Percentiles rank a stretch among this genome's conserved stretches.
These are phyloP conservation scores for Capsicum chinense DNA, from an alignment of 257 asterid species.

Conservation along the genomic window DNA sequence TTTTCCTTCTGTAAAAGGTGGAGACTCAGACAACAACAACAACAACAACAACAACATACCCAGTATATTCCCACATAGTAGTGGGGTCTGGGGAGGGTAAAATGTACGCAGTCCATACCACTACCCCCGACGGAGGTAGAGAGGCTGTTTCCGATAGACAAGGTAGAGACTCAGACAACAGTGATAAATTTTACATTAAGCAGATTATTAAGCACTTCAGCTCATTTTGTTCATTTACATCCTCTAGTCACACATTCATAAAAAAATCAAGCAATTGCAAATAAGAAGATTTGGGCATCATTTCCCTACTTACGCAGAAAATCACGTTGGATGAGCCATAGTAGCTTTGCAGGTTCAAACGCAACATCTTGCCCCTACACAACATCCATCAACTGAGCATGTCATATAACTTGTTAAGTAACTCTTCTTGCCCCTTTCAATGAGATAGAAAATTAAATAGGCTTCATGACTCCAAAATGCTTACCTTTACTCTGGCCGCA, in stretches of 20 bases:
- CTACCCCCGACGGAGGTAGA: no score
- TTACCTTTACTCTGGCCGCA: slow-evolving; percentile 89
- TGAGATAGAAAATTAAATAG: slow-evolving; percentile 17
- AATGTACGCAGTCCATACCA: no score
- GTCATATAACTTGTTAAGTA: slow-evolving; percentile 24
- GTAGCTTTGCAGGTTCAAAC: slow-evolving; percentile 96
- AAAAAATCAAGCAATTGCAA: slow-evolving; percentile 8
- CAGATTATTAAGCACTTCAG: neutral
- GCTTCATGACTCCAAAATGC: slow-evolving; percentile 16
- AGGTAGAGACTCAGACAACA: neutral
- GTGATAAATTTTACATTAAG: slow-evolving; percentile 1
- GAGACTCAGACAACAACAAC: neutral
- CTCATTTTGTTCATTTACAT: slow-evolving; percentile 14
- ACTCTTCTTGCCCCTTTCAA: neutral
- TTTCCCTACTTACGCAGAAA: slow-evolving; percentile 76
- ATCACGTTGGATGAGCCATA: slow-evolving; percentile 99
- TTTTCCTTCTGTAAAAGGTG: slow-evolving; percentile 76
- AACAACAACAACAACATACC: no score
- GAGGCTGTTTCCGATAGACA: no score
- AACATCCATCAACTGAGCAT: slow-evolving; percentile 37
- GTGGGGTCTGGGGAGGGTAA: no score
- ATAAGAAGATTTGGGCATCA: neutral
- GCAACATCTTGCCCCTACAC: slow-evolving; percentile 98
- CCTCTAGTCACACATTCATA: slow-evolving; percentile 9
- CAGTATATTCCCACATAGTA: no score